phyloP scores from a whole-genome alignment of 2,329 filamentous ascomycete genomes.

The Aspergillus aculeatus region DNA sequence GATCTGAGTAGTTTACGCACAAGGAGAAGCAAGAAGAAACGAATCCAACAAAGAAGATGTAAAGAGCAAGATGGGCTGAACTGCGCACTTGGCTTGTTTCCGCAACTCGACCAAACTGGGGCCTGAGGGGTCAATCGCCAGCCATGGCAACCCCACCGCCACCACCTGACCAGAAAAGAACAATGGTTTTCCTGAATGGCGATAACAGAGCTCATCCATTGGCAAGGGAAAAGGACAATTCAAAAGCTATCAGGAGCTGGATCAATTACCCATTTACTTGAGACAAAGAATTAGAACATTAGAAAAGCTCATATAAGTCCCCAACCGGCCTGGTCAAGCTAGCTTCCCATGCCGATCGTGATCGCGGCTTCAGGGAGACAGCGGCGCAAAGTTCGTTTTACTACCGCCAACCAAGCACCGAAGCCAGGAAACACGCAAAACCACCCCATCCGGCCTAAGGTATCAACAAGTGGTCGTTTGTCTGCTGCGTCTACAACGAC shows the following conservation, averaged over 20 bases:
- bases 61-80: neutral
- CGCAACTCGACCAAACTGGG: conserved; percentile 12
- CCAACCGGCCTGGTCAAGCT: neutral
- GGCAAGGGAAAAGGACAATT: conserved; percentile 13
- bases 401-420: conserved; percentile 26
- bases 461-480: conserved; percentile 18
- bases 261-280: neutral
- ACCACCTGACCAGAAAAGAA: conserved; percentile 12
- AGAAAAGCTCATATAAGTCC: neutral
- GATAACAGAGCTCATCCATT: conserved; percentile 1
- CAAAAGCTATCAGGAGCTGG: neutral
- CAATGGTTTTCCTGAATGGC: conserved; percentile 13
- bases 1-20: neutral
- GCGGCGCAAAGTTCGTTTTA: conserved; percentile 42
- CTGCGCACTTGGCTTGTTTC: conserved; percentile 18
- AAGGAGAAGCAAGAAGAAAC: neutral
- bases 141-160: neutral
- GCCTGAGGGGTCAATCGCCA: conserved; percentile 3
- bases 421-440: conserved; percentile 18
- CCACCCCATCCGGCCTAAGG: conserved; percentile 7
- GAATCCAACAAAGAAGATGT: neutral
- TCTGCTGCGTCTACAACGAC: neutral
- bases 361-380: conserved; percentile 33
- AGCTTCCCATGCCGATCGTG: conserved; percentile 31
- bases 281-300: neutral